These are phyloP conservation scores for Botrytis aclada DNA, from an alignment of 2,329 filamentous ascomycete genomes.

Conservation along the genomic window DNA sequence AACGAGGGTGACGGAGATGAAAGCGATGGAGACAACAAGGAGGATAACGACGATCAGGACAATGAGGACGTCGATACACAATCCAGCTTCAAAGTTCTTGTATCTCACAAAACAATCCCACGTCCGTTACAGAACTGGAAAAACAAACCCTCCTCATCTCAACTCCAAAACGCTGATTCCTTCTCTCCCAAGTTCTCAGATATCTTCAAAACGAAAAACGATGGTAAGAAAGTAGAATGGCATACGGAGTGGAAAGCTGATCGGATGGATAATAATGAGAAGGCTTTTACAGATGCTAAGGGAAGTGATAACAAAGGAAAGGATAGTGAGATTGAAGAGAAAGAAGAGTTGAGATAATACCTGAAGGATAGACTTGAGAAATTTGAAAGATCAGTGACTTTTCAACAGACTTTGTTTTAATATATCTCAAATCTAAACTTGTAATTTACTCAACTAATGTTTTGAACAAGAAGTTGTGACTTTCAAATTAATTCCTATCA, in stretches of 20 bases:
- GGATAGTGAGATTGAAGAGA: background rate
- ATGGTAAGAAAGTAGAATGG: background rate
- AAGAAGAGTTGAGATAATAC: background rate
- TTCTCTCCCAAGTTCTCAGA: background rate
- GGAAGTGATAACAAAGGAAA: background rate
- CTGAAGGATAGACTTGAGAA: rapidly evolving
- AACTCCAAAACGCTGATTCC: background rate
- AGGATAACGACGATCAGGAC: background rate
- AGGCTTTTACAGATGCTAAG: background rate
- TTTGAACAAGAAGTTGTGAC: background rate
- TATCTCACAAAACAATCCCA: background rate
- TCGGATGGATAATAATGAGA: background rate
- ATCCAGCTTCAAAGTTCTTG: background rate
- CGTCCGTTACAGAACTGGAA: background rate
- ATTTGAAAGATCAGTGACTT: background rate
- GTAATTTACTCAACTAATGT: background rate
- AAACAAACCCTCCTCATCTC: background rate
- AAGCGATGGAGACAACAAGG: background rate
- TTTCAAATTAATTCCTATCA: background rate
- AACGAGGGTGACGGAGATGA: background rate
- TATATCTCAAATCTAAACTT: background rate
- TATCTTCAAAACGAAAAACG: background rate
- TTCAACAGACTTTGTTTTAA: background rate
- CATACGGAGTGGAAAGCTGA: background rate
- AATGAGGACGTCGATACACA: background rate